A percentile compares a stretch with the other conserved stretches of the same genome.
Conservation (phyloP, 768 basidiomycete species). For the Lenzites betulinus region DNA sequence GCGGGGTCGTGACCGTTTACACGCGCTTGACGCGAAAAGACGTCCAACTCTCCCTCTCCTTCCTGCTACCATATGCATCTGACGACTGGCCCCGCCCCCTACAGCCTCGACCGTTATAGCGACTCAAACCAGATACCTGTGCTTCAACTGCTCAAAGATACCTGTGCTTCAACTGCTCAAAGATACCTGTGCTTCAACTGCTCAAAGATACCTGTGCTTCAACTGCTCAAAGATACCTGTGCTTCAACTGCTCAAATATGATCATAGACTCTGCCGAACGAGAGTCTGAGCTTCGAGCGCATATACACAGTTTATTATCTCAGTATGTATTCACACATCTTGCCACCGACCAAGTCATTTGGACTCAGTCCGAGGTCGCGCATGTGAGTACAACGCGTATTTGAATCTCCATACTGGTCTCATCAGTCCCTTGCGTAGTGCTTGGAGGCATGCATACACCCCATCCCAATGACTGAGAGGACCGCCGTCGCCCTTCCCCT, state of each 20-base stretch:
- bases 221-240: too few relatives aligned
- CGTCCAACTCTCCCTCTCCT: too few relatives aligned
- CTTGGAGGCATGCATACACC: constrained; percentile 40
- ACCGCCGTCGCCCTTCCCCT: constrained; percentile 52
- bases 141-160: too few relatives aligned
- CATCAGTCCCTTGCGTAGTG: constrained; percentile 14
- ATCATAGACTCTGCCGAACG: constrained; percentile 7
- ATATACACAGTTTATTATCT: constrained; percentile 56
- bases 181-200: too few relatives aligned
- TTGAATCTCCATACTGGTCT: background rate
- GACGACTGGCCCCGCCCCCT: too few relatives aligned
- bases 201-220: too few relatives aligned
- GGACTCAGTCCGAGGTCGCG: constrained; percentile 50
- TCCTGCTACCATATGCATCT: too few relatives aligned
- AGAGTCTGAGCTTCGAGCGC: constrained; percentile 37
- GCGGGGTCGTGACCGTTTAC: too few relatives aligned
- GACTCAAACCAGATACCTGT: too few relatives aligned
- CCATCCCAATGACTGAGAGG: constrained; percentile 51
- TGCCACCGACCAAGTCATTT: constrained; percentile 54
- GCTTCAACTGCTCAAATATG: background rate
- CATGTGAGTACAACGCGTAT: constrained; percentile 37
- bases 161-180: too few relatives aligned
- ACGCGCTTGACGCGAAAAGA: too few relatives aligned
- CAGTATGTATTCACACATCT: constrained; percentile 56
- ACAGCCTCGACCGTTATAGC: too few relatives aligned